Conservation (phyloP, 495 filamentous ascomycete genomes). For the Podospora tetraspora region DNA sequence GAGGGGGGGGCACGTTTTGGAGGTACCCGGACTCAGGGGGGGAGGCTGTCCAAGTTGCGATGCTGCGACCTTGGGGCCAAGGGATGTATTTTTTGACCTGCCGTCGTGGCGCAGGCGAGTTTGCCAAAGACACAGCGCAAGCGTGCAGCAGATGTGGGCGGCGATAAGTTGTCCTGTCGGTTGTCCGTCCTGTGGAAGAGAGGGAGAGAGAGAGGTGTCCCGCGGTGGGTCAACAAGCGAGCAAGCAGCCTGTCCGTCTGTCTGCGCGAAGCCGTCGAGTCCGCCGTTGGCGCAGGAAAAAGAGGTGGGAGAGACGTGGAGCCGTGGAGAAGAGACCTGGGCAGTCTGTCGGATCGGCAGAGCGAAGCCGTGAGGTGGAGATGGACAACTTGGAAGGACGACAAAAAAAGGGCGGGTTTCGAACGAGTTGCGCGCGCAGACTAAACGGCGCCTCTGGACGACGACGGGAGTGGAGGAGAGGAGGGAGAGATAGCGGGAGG, state of each 20-base stretch:
- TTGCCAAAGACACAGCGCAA: neutral
- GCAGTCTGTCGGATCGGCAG: neutral
- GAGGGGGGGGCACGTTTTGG: neutral
- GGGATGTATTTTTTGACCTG: slow-evolving; percentile 19
- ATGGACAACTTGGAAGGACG: neutral
- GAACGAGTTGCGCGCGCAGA: slow-evolving; percentile 10
- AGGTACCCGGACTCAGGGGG: neutral
- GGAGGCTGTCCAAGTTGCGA: neutral
- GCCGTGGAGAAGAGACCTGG: neutral
- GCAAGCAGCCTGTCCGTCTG: neutral
- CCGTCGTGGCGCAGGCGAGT: slow-evolving; percentile 31
- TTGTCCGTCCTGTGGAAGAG: neutral
- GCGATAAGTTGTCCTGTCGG: neutral
- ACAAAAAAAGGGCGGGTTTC: neutral
- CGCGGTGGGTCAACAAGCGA: neutral
- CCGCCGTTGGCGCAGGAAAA: neutral
- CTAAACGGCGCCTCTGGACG: neutral
- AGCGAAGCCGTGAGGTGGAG: neutral
- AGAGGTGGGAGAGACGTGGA: no score
- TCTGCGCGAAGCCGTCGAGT: neutral
- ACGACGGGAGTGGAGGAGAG: neutral
- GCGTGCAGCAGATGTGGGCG: slow-evolving; percentile 14
- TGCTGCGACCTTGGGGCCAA: slow-evolving; percentile 14
- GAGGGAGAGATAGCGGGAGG: slow-evolving; percentile 27
- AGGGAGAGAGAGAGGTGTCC: neutral